Base-by-base conservation (phyloP, 306 rosid species). In the Ammopiptanthus mongolicus region DNA sequence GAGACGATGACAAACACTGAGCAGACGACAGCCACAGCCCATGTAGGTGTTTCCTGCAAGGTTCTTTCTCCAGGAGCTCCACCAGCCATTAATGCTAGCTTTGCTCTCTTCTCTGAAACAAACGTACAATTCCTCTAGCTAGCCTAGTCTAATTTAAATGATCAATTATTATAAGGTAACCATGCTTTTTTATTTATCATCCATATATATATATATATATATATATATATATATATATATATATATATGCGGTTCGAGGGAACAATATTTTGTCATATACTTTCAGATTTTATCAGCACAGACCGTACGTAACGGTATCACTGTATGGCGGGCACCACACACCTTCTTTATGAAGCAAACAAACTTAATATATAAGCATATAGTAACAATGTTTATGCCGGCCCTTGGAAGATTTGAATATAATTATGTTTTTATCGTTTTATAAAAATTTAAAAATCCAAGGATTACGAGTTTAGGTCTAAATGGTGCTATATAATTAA, bases 11-110 rank as follows among this genome's bases (percentile, higher is more conserved):
- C n/a, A 29, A 88, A 82, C 4, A 82, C 87, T 22, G 87, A 58
- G 12, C 97, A 88, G n/a, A 89, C 90, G 10, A 39, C 69, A 44
- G 97, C 93, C 9, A 91, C 89, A 0, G 97, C 90, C 97, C 97
- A 91, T 31, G 93, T 84, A 14, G 97, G 91, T 14, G 93, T 88
- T 47, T 85, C 88, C 56, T 52, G 44, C 63, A 91, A 71, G n/a
- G 62, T 46, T 77, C 91, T 87, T 31, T 86, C 90, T 76, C 81
- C 87, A 0, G 78, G 1, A 22, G 23, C 58, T 72, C 11, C 73
- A n/a, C 61, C 86, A 0, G 74, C 86, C 86, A 82, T 82, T 11
- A n/a, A n/a, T n/a, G n/a, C n/a, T n/a, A n/a, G 52, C 31, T 46
- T 65, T 2, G 3, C 48, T 79, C 29, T 53, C 78, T 63, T 46